Evolutionary conservation across 768 basidiomycete species (phyloP), one percentile per base, ranked within the genome.

Genomic region (Amylocystis lapponica): DNA sequence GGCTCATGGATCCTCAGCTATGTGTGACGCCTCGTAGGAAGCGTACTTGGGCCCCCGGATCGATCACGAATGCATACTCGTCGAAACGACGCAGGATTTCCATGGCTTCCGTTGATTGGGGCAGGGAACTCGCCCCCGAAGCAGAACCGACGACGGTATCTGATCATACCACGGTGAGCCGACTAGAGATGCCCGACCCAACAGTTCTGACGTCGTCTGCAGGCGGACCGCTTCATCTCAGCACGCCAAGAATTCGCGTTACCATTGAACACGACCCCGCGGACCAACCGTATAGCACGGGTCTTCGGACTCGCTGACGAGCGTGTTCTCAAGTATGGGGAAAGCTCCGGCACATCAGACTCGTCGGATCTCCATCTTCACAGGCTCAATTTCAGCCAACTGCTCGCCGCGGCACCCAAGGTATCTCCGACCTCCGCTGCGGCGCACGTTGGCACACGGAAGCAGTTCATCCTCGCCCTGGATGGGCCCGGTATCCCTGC

Each of bases 161-260:
- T n/a, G n/a, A n/a, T n/a, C n/a, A n/a, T n/a, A n/a, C n/a, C n/a
- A n/a, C n/a, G n/a, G n/a, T n/a, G n/a, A n/a, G n/a, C n/a, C n/a
- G n/a, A n/a, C n/a, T n/a, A n/a, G n/a, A n/a, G n/a, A n/a, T n/a
- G n/a, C n/a, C n/a, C n/a, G n/a, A n/a, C n/a, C n/a, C n/a, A 33
- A 6, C 32, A 19, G 5, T n/a, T 17, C 11, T 27, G 35, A 16
- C 14, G 5, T 10, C 20, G 5, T 32, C 38, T 51, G 39, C 36
- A 83, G 81, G 68, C 74, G 30, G 81, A 83, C 50, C 70, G 82
- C 34, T 84, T 83, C 55, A 70, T 83, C 27, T 63, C 81, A 2
- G 62, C 66, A 5, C 71, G 77, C 13, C 74, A 76, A 5, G 72
- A 75, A 33, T 59, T 60, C 6, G 59, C 68, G 9, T 54, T 80